Percentiles rank a stretch among this genome's conserved stretches.
These are phyloP conservation scores for Trametes cingulata DNA, from an alignment of 768 basidiomycete genomes.

Conservation along the genomic window DNA sequence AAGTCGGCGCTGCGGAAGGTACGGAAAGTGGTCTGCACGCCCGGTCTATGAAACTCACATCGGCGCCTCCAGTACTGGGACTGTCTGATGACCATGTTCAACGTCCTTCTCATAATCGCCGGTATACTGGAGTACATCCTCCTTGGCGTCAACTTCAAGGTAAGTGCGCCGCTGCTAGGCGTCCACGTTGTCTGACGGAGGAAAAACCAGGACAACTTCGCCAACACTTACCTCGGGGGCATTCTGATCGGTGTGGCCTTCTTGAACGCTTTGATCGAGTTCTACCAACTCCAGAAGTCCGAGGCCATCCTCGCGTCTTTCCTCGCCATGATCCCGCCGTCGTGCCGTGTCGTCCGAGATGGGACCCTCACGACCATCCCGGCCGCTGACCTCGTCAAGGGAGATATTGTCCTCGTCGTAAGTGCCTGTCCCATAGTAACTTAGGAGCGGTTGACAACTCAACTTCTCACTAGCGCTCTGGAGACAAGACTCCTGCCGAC, in stretches of 20 bases:
- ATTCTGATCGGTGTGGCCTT: conserved; percentile 70
- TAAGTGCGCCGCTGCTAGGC: conserved; percentile 24
- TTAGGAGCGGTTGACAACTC: not conserved
- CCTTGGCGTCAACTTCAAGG: conserved; percentile 62
- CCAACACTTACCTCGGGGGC: conserved; percentile 69
- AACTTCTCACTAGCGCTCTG: conserved; percentile 47
- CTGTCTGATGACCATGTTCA: conserved; percentile 61
- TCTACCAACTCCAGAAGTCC: conserved; percentile 70
- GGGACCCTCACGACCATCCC: conserved; percentile 55
- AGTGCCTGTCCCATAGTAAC: conserved; percentile 17
- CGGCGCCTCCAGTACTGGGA: conserved; percentile 54
- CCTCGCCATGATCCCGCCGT: conserved; percentile 72
- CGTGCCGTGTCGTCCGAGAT: conserved; percentile 63
- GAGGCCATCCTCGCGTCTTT: conserved; percentile 73
- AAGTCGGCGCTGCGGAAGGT: conserved; percentile 68
- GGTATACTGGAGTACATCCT: conserved; percentile 67
- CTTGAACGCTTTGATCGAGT: conserved; percentile 70
- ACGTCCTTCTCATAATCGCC: conserved; percentile 65
- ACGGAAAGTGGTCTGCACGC: conserved; percentile 2
- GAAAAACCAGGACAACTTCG: conserved; percentile 49
- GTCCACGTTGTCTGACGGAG: conserved; percentile 14
- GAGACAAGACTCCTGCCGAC: conserved; percentile 74
- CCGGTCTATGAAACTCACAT: not conserved
- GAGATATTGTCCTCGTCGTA: conserved; percentile 65
- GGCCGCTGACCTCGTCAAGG: conserved; percentile 63